A percentile compares a stretch with the other conserved stretches of the same genome.
Conservation (phyloP, 176 grass and related monocot species). For the Luzula sylvatica region DNA sequence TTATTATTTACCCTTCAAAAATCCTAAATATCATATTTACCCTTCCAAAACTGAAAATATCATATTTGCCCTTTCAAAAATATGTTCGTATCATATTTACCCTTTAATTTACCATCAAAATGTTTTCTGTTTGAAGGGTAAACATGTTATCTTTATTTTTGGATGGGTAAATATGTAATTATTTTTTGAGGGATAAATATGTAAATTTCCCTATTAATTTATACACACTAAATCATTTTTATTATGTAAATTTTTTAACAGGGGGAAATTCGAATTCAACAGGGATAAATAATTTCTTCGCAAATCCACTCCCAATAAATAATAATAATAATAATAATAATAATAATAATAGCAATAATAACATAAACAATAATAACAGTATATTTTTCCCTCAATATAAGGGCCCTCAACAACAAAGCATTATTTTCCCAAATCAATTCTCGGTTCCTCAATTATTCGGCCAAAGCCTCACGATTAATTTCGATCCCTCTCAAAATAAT, state of each 20-base stretch:
- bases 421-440: slow-evolving; percentile 5
- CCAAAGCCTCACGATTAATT: slow-evolving; percentile 13
- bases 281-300: slow-evolving; percentile 3
- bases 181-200: background rate
- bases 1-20: too few species aligned
- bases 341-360: too few species aligned
- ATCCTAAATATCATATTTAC: too few species aligned
- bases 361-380: too few species aligned
- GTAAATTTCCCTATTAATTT: background rate
- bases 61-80: too few species aligned
- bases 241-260: slow-evolving; percentile 2
- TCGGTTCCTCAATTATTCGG: slow-evolving; percentile 4
- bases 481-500: background rate
- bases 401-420: background rate
- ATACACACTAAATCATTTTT: background rate
- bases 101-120: too few species aligned
- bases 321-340: too few species aligned
- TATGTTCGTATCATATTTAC: too few species aligned
- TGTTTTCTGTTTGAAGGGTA: too few species aligned
- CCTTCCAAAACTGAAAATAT: too few species aligned
- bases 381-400: slow-evolving; percentile 5
- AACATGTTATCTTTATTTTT: background rate
- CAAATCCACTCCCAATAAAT: too few species aligned
- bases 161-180: background rate
- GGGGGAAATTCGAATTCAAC: background rate